These are phyloP conservation scores for Leccinum fallax DNA, from an alignment of 1,284 basidiomycete genomes.

Conservation along the genomic window DNA sequence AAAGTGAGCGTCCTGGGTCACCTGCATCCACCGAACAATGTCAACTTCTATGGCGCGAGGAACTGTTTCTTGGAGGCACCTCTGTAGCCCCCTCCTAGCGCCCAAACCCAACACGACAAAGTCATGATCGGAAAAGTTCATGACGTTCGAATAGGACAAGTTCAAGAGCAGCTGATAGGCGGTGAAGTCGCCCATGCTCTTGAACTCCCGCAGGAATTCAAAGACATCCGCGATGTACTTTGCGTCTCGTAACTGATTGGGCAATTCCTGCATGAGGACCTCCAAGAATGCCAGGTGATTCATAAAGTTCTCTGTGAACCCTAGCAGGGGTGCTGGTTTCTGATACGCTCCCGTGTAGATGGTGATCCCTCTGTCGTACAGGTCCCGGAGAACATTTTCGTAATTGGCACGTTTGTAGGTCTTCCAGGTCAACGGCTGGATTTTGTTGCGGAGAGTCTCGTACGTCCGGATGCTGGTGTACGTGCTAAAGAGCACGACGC, in stretches of 20 bases:
- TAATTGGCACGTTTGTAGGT: slow-evolving; percentile 52
- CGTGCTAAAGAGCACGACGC: slow-evolving; percentile 59
- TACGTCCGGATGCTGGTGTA: slow-evolving; percentile 66
- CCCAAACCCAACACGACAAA: slow-evolving; percentile 65
- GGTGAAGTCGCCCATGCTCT: slow-evolving; percentile 62
- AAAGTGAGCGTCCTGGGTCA: slow-evolving; percentile 57
- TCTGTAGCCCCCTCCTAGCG: slow-evolving; percentile 51
- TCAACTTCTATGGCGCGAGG: slow-evolving; percentile 46
- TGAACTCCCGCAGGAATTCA: slow-evolving; percentile 54
- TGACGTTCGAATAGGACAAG: slow-evolving; percentile 53
- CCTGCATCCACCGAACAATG: slow-evolving; percentile 58
- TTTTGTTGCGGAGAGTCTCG: slow-evolving; percentile 48
- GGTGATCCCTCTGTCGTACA: slow-evolving; percentile 38
- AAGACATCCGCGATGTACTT: slow-evolving; percentile 56
- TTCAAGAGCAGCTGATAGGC: slow-evolving; percentile 60
- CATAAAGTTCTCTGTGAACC: slow-evolving; percentile 44
- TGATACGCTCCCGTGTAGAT: slow-evolving; percentile 69
- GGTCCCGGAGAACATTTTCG: slow-evolving; percentile 44
- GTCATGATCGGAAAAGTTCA: slow-evolving; percentile 61
- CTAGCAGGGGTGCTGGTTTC: slow-evolving; percentile 58
- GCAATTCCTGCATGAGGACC: slow-evolving; percentile 53
- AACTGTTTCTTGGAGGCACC: slow-evolving; percentile 36
- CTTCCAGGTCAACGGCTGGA: slow-evolving; percentile 56
- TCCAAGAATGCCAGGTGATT: slow-evolving; percentile 61
- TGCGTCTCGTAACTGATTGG: slow-evolving; percentile 43